Evolutionary conservation across 306 rosid species (phyloP).

Genomic region (Malus orientalis): DNA sequence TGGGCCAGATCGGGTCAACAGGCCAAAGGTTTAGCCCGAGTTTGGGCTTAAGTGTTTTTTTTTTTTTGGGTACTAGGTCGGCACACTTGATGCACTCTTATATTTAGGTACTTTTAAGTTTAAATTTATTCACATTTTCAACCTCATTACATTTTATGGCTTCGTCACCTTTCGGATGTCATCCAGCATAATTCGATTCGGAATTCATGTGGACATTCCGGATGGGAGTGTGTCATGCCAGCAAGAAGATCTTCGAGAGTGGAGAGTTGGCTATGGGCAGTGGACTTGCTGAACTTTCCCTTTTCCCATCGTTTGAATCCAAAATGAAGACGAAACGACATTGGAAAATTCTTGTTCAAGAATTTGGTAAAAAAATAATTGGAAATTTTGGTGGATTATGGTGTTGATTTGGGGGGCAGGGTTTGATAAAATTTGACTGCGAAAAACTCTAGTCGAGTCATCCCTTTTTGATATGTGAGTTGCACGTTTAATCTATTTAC

Average conservation of each 20-base stretch:
- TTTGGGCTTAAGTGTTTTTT: too few relatives aligned
- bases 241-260: slow-evolving; percentile 53
- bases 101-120: too few relatives aligned
- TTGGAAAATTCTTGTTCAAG: background rate
- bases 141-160: too few relatives aligned
- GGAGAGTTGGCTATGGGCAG: slow-evolving; percentile 81
- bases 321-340: background rate
- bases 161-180: too few relatives aligned
- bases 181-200: accelerated
- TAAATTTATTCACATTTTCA: too few relatives aligned
- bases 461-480: background rate
- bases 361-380: background rate
- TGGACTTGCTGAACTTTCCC: slow-evolving; percentile 88
- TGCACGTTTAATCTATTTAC: background rate
- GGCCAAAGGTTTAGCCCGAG: too few relatives aligned
- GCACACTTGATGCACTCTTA: too few relatives aligned
- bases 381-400: background rate
- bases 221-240: too few relatives aligned
- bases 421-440: background rate
- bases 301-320: slow-evolving; percentile 48
- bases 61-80: too few relatives aligned
- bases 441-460: background rate
- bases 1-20: too few relatives aligned
- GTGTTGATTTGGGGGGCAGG: background rate
- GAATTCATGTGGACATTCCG: too few relatives aligned